Evolutionary conservation across 2,329 filamentous ascomycete species (phyloP), one percentile per base, ranked within the genome.

Genomic region (Aplosporella prunicola): DNA sequence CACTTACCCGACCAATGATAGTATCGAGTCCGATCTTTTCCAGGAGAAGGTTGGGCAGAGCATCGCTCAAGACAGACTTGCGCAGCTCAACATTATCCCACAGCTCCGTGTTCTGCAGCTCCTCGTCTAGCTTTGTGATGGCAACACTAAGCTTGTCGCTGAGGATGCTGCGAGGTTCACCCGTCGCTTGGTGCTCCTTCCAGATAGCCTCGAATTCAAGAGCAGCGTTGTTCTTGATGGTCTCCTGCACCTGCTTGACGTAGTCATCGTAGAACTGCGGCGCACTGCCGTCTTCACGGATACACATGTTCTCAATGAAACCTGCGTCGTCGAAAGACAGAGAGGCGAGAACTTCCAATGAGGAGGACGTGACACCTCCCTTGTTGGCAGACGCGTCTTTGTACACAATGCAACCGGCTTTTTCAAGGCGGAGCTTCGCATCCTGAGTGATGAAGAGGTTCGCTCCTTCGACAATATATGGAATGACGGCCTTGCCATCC

Each of bases 391-490:
- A 94, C 5, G 91, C 91, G 61, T 98, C 91, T 68, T 98, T 98
- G 79, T 87, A 95, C 26, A 98, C 65, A 51, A 96, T 78, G 56
- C 86, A 93, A 43, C 91, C 91, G n/a, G 89, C 88, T 51, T 86
- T 81, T 66, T 98, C 91, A 10, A 98, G 77, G 16, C 87, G 83
- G 39, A 96, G 74, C 69, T 96, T 96, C 51, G 89, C 89, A 53
- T 98, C 91, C 63, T 98, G 91, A 1, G 91, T 95, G 64, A 98
- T 93, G 74, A 98, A 98, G 38, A 98, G 71, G 61, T 96, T 98
- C 62, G 91, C 91, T 36, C 91, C 91, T 65, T 98, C 91, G 29
- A 98, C 89, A 37, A 98, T 91, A 66, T 93, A 98, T 1, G 89
- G 88, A 43, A 98, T 82, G 9, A 74, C 76, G 15, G 75, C 72